Base-by-base conservation (phyloP, 1,284 basidiomycete species). In the Somion occarium region DNA sequence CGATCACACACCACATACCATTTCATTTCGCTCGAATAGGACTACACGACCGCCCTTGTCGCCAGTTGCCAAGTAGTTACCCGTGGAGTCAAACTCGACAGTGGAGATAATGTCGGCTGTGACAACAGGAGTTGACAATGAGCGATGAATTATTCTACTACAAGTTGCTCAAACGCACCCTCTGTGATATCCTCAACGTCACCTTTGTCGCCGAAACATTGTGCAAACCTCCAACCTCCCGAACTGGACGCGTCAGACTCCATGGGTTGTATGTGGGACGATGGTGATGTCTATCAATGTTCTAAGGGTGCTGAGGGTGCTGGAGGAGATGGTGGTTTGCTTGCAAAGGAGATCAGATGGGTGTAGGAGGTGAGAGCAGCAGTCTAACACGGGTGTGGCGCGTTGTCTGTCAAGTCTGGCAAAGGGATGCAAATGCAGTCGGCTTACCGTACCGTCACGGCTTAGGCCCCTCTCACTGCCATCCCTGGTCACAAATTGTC, bases 141-240 rank as follows among this genome's bases (percentile, higher is more conserved):
- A 56, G 54, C 38, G 45, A 51, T 46, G 51, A 41, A 52, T 51
- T 54, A 42, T 49, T 59, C 53, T 53, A 56, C 53, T 34, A 7
- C n/a, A n/a, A 38, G 53, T 50, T 52, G 52, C 20, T 54, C 49
- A 54, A 37, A 65, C 72, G 61, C 61, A 94, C 94, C 94, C 79
- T 99, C 96, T 56, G 97, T 99, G 68, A 99, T 99, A 71, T 99
- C 97, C 69, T 99, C 97, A 25, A 99, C 96, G 69, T 99, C 91
- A 61, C 92, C 94, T 80, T 97, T 96, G 79, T 98, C 94, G 63
- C 97, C 97, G 70, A 99, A 99, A 75, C 97, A 99, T 70, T 99
- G 97, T 50, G 97, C 97, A 72, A 99, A 99, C 64, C 95, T 88
- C 97, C 97, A 99, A 66, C 88, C 88, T 61, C 87, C 88, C 67